These are phyloP conservation scores for Funneliformis geosporum DNA, from an alignment of 192 early-diverging fungal genomes.

Conservation along the genomic window DNA sequence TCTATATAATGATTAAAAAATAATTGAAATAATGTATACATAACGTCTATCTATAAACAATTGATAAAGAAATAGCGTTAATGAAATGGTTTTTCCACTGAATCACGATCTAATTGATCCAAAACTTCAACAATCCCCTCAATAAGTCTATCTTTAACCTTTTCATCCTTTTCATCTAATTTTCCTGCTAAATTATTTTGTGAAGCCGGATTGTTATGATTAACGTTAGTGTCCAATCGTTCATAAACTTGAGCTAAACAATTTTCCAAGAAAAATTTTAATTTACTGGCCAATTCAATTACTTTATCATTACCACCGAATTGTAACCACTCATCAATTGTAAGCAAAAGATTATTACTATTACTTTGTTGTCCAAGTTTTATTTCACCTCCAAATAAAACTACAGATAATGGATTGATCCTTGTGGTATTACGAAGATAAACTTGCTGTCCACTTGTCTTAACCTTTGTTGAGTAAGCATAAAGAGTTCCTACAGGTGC, in stretches of 20 bases:
- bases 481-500: constrained; percentile 40
- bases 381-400: constrained; percentile 47
- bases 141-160: constrained; percentile 40
- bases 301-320: constrained; percentile 41
- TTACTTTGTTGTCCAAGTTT: constrained; percentile 33
- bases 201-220: not conserved
- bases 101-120: constrained; percentile 39
- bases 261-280: constrained; percentile 44
- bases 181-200: constrained; percentile 17
- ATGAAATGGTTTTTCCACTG: constrained; percentile 2
- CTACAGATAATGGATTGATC: constrained; percentile 43
- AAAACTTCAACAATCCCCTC: constrained; percentile 43
- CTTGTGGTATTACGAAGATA: constrained; percentile 45
- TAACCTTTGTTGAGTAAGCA: constrained; percentile 47
- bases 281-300: constrained; percentile 31
- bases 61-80: not conserved
- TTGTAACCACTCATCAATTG: constrained; percentile 46
- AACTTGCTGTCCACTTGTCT: constrained; percentile 41
- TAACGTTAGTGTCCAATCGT: constrained; percentile 9
- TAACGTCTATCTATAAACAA: too few species aligned
- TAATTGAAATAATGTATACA: too few species aligned
- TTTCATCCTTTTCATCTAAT: constrained; percentile 31
- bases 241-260: constrained; percentile 40
- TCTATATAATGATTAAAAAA: too few species aligned
- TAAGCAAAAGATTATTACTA: constrained; percentile 36